phyloP scores from a whole-genome alignment of 495 filamentous ascomycete species.

The Entonaema liquescens region DNA sequence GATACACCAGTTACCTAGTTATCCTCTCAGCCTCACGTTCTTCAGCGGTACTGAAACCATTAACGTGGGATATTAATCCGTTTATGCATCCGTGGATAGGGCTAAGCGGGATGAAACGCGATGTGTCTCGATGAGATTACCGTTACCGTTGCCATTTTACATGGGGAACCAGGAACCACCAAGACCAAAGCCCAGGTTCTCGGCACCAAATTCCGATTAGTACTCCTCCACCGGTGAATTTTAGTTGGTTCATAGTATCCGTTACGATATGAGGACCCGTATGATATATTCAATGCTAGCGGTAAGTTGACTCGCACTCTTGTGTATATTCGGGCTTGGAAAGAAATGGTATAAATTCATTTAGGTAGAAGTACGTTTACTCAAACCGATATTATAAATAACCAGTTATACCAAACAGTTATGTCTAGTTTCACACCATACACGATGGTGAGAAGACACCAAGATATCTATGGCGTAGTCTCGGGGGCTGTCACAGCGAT shows the following conservation, averaged over 20 bases:
- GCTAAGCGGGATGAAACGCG: conserved; percentile 38
- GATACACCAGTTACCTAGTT: too few relatives aligned
- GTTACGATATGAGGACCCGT: not conserved
- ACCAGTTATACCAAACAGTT: too few relatives aligned
- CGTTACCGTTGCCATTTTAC: too few relatives aligned
- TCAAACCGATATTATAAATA: too few relatives aligned
- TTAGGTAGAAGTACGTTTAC: too few relatives aligned
- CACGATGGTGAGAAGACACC: too few relatives aligned
- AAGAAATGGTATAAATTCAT: not conserved
- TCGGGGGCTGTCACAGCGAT: too few relatives aligned
- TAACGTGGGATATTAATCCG: not conserved
- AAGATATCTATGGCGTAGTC: too few relatives aligned
- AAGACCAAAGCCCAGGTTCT: conserved; percentile 5
- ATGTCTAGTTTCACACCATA: too few relatives aligned
- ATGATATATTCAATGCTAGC: not conserved
- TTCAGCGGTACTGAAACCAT: conserved; percentile 10
- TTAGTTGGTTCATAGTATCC: not conserved
- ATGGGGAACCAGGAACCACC: conserved; percentile 1
- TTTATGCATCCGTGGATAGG: conserved; percentile 22
- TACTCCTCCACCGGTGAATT: not conserved
- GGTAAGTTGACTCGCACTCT: not conserved
- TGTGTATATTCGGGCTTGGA: not conserved
- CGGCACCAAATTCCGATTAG: conserved; percentile 20
- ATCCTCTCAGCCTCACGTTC: not conserved
- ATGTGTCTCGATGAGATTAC: conserved; percentile 40